Conservation (phyloP, 768 basidiomycete species). For the Lactarius indigo region DNA sequence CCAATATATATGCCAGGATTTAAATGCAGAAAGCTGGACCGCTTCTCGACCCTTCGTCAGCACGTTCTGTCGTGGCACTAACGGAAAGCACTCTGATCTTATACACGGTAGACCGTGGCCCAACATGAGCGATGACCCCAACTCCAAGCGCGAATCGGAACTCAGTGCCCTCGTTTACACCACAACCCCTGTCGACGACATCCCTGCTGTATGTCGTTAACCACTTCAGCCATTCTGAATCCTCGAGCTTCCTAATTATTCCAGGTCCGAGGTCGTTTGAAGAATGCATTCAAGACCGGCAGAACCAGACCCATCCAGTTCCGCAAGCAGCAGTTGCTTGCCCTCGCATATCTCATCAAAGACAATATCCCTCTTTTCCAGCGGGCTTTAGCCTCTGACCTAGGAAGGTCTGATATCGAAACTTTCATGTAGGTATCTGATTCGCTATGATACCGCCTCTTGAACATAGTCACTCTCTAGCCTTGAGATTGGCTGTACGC, state of each 20-base stretch:
- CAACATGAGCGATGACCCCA: no score
- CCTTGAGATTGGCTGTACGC: conserved; percentile 54
- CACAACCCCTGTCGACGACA: conserved; percentile 29
- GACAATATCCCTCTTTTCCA: conserved; percentile 68
- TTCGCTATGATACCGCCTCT: not conserved
- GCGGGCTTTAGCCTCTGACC: conserved; percentile 54
- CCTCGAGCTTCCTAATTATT: not conserved
- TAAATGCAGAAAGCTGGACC: no score
- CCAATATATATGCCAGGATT: no score
- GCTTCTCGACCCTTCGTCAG: no score
- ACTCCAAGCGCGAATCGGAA: not conserved
- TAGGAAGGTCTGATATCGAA: conserved; percentile 63
- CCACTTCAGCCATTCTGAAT: no score
- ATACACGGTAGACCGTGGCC: no score
- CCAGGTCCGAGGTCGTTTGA: conserved; percentile 56
- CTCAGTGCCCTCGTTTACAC: conserved; percentile 15
- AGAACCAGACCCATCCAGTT: conserved; percentile 61
- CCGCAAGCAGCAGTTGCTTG: conserved; percentile 73
- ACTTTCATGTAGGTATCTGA: conserved; percentile 42
- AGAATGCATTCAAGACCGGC: conserved; percentile 57
- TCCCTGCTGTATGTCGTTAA: conserved; percentile 26
- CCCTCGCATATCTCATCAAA: conserved; percentile 67
- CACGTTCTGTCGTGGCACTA: no score
- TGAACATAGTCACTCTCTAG: conserved; percentile 33
- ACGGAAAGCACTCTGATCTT: no score